Evolutionary conservation across 495 filamentous ascomycete species (phyloP).

Genomic region (Margaritispora aquatica): DNA sequence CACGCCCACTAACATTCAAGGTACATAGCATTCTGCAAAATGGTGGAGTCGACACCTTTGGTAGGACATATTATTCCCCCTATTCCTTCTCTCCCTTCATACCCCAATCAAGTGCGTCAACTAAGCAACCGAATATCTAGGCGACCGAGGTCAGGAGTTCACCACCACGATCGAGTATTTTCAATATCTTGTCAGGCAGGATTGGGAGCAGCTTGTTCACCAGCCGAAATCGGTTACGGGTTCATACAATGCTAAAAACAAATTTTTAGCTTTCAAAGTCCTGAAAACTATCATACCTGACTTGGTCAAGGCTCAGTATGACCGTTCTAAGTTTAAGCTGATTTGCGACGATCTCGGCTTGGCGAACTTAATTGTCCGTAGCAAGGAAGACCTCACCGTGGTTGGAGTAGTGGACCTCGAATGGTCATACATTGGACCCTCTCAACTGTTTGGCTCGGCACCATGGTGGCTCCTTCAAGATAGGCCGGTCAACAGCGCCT

Average conservation of each 20-base stretch:
- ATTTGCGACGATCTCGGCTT: conserved; percentile 33
- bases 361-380: conserved; percentile 31
- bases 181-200: conserved; percentile 27
- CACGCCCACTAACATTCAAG: too few relatives aligned
- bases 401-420: conserved; percentile 33
- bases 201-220: conserved; percentile 29
- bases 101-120: too few relatives aligned
- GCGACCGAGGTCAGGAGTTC: conserved; percentile 29
- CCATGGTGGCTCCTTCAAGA: conserved; percentile 31
- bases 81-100: too few relatives aligned
- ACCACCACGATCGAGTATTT: conserved; percentile 29
- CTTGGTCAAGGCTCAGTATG: conserved; percentile 25
- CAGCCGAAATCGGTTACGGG: conserved; percentile 30
- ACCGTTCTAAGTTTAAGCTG: conserved; percentile 28
- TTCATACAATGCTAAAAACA: conserved; percentile 17
- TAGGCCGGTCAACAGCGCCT: background rate
- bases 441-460: conserved; percentile 30
- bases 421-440: conserved; percentile 32
- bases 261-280: conserved; percentile 25
- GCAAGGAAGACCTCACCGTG: conserved; percentile 25
- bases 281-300: conserved; percentile 24
- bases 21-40: too few relatives aligned
- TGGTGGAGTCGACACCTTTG: too few relatives aligned
- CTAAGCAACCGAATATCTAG: too few relatives aligned
- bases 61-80: too few relatives aligned